Evolutionary conservation across 768 basidiomycete genomes (phyloP), one percentile per base, ranked within the genome.

Genomic region (Phylloporus arenicola): DNA sequence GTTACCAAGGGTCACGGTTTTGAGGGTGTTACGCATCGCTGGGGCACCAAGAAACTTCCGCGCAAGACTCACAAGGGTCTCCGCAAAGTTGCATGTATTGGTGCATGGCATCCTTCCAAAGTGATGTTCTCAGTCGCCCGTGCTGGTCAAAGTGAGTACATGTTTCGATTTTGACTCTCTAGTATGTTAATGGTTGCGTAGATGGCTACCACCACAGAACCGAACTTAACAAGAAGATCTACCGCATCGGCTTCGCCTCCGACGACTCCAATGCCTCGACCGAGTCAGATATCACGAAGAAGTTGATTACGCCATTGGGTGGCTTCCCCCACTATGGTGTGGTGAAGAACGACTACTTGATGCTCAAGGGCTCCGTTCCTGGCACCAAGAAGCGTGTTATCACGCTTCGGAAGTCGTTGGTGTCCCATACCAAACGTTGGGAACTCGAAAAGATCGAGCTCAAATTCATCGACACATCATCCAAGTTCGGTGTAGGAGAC

Each of bases 71-170:
- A 99, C 83, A 94, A 96, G 74, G 96, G 96, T 89, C 90, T 98
- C 65, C 89, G 95, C 72, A 98, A 99, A 79, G 96, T 99, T 57
- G 95, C 95, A 68, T 95, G 92, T 81, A 93, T 94, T 60, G 92
- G 92, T 74, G 93, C 92, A 68, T 95, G 92, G 92, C 92, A 95
- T 80, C 93, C 92, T 69, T 88, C 86, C 64, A 96, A 95, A 76
- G 96, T 99, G 82, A 98, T 98, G 95, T 98, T 92, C 84, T 94
- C 93, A n/a, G 96, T 99, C 63, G 96, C 94, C 54, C 94, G 96
- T 80, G 94, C 96, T 61, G 96, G 96, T 90, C 95, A 97, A 88
- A 90, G 88, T 92, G 71, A 62, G 91, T 78, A 38, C 52, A 65
- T 35, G 43, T 51, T 46, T 6, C 17, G 22, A 45, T 29, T 31